Evolutionary conservation across 345 rosid species (phyloP).

Genomic region (Barbarea vulgaris): DNA sequence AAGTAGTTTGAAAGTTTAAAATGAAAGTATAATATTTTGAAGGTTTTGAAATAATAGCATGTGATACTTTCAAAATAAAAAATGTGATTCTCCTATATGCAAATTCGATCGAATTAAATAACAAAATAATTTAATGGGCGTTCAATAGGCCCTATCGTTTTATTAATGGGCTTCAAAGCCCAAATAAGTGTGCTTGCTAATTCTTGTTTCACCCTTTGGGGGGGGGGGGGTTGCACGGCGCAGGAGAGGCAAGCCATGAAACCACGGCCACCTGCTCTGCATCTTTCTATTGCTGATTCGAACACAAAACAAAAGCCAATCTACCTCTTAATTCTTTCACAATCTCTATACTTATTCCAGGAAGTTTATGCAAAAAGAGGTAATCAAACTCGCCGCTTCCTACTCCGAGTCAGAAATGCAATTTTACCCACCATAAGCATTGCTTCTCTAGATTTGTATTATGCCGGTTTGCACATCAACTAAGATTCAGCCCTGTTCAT

Average conservation of each 20-base stretch:
- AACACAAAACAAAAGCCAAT: not conserved
- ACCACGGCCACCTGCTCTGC: not conserved
- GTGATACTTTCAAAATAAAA: too few relatives aligned
- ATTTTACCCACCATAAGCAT: too few relatives aligned
- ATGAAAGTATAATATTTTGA: too few relatives aligned
- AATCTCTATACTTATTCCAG: not conserved
- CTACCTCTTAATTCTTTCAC: constrained; percentile 4
- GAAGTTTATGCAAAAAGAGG: not conserved
- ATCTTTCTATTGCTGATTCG: not conserved
- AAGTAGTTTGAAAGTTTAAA: too few relatives aligned
- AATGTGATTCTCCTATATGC: too few relatives aligned
- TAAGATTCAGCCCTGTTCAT: too few relatives aligned
- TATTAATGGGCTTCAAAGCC: not conserved
- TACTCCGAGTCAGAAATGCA: not conserved
- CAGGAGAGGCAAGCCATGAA: too few relatives aligned
- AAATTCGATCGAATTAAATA: not conserved
- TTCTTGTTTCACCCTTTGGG: too few relatives aligned
- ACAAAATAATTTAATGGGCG: not conserved
- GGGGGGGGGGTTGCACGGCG: too few relatives aligned
- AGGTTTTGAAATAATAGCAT: too few relatives aligned
- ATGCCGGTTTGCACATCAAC: too few relatives aligned
- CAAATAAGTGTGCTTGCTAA: not conserved
- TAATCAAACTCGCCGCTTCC: not conserved
- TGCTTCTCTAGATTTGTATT: too few relatives aligned
- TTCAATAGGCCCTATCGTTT: not conserved